These are phyloP conservation scores for Neonectria magnoliae DNA, from an alignment of 2,329 filamentous ascomycete species.

Conservation along the genomic window DNA sequence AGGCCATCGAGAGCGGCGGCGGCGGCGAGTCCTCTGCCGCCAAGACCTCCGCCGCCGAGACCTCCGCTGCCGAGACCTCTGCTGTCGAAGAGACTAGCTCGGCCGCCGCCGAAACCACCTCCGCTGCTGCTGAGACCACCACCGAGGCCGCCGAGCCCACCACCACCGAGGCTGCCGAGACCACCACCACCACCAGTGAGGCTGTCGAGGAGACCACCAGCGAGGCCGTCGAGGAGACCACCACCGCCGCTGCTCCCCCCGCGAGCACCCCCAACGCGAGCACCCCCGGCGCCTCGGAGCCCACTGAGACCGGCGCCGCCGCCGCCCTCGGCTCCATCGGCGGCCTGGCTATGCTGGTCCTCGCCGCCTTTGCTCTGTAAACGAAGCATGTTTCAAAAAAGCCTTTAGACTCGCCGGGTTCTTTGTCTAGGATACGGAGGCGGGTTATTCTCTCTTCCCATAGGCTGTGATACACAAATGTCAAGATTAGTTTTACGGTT, in stretches of 20 bases:
- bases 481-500: constrained; percentile 15
- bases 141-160: constrained; percentile 31
- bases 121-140: constrained; percentile 25
- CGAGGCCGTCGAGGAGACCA: constrained; percentile 26
- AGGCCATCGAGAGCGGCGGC: constrained; percentile 18
- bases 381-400: neutral
- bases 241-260: constrained; percentile 23
- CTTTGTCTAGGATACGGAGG: neutral
- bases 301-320: constrained; percentile 39
- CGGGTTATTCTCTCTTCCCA: neutral
- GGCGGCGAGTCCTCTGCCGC: constrained; percentile 23
- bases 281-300: constrained; percentile 1
- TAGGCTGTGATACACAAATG: constrained; percentile 2
- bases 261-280: constrained; percentile 27
- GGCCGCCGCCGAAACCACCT: constrained; percentile 23
- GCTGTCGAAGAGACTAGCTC: constrained; percentile 18
- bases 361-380: constrained; percentile 52
- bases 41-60: constrained; percentile 18
- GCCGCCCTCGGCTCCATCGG: constrained; percentile 45
- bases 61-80: constrained; percentile 13
- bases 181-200: constrained; percentile 19
- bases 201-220: constrained; percentile 18
- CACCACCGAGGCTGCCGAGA: constrained; percentile 13
- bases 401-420: neutral
- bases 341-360: constrained; percentile 46